Evolutionary conservation across 805 yeast species (phyloP).

Genomic region (Saccharomycopsis sp.): DNA sequence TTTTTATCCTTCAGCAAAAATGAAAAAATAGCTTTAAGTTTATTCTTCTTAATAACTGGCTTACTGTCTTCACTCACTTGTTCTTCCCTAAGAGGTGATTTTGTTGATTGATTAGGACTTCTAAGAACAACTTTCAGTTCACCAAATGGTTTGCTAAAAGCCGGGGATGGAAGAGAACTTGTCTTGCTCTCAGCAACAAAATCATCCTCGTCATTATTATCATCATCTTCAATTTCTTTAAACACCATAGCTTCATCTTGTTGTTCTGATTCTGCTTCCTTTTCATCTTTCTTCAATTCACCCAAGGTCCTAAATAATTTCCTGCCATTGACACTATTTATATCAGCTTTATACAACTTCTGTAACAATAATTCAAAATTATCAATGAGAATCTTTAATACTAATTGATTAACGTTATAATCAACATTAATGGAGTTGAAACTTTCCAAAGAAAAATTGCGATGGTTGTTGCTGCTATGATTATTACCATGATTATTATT

Average conservation of each 20-base stretch:
- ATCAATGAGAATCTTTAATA: constrained; percentile 18
- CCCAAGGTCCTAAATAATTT: not conserved
- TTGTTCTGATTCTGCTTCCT: not conserved
- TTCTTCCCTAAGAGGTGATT: not conserved
- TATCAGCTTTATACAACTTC: not conserved
- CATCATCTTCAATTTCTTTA: not conserved
- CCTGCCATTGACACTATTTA: not conserved
- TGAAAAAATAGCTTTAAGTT: constrained; percentile 7
- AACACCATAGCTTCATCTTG: not conserved
- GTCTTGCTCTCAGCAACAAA: not conserved
- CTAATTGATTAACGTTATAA: constrained; percentile 18
- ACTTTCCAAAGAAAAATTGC: constrained; percentile 20
- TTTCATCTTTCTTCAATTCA: not conserved
- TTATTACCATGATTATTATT: constrained; percentile 3
- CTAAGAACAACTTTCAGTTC: not conserved
- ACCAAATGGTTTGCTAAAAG: too few species aligned
- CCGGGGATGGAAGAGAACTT: too few species aligned
- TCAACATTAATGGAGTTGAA: constrained; percentile 18
- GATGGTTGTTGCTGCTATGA: not conserved
- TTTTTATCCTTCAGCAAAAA: constrained; percentile 11
- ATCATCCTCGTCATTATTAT: not conserved
- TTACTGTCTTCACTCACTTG: not conserved
- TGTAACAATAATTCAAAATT: constrained; percentile 16
- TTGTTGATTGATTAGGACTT: not conserved
- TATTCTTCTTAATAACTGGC: constrained; percentile 1